Evolutionary conservation across 345 rosid genomes (phyloP).

Genomic region (Abelmoschus esculentus): DNA sequence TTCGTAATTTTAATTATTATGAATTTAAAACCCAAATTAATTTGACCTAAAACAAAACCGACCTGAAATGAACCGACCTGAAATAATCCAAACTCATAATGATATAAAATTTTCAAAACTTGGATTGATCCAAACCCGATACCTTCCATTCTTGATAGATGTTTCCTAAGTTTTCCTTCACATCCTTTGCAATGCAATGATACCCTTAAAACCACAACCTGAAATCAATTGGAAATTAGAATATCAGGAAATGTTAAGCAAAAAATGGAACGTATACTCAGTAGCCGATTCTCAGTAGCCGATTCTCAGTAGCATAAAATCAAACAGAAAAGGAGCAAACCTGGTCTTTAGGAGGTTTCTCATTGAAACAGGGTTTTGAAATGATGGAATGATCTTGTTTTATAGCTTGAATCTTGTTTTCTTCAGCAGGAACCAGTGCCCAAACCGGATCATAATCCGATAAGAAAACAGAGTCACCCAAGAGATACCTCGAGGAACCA

Average conservation of each 20-base stretch:
- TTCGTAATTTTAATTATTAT: too few relatives aligned
- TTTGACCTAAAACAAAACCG: too few relatives aligned
- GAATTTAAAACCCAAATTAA: too few relatives aligned
- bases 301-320: too few relatives aligned
- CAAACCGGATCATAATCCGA: conserved; percentile 38
- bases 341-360: conserved; percentile 41
- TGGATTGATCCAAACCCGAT: too few relatives aligned
- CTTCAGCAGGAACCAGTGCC: conserved; percentile 23
- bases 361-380: conserved; percentile 22
- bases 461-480: conserved; percentile 34
- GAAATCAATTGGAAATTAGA: conserved; percentile 11
- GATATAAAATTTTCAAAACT: too few relatives aligned
- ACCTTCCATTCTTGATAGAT: conserved; percentile 89
- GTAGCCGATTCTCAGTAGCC: too few relatives aligned
- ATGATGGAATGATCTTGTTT: conserved; percentile 21
- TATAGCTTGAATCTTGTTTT: conserved; percentile 10
- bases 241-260: not conserved
- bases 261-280: too few relatives aligned
- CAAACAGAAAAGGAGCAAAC: conserved; percentile 16
- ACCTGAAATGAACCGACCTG: too few relatives aligned
- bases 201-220: conserved; percentile 85
- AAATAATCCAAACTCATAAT: too few relatives aligned
- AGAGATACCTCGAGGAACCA: conserved; percentile 64
- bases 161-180: conserved; percentile 82
- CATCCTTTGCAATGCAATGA: conserved; percentile 95